A percentile compares a stretch with the other conserved stretches of the same genome.
Evolutionary conservation across 306 rosid genomes (phyloP).

Genomic region (Ochetophila trinervis): DNA sequence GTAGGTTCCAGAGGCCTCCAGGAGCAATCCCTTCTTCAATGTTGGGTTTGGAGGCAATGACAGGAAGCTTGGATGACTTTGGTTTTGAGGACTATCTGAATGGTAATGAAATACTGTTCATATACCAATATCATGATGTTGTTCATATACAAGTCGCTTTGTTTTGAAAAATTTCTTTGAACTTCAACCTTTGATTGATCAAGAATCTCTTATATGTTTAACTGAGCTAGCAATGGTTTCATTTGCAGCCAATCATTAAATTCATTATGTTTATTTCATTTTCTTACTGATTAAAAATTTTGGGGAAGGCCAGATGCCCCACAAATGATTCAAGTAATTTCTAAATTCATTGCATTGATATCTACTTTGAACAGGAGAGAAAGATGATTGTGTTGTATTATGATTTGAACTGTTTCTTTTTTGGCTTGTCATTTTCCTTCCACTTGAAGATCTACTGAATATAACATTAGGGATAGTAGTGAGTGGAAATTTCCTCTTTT

Average conservation of each 20-base stretch:
- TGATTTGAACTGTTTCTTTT: not conserved
- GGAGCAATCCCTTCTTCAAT: constrained; percentile 64
- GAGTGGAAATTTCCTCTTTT: not conserved
- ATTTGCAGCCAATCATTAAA: not conserved
- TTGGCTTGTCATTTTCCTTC: not conserved
- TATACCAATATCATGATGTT: not conserved
- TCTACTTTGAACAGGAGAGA: not conserved
- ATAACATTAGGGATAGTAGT: constrained; percentile 7
- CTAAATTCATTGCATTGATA: not conserved
- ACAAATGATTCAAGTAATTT: not conserved
- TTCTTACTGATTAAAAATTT: not conserved
- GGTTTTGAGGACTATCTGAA: constrained; percentile 78
- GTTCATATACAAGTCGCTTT: not conserved
- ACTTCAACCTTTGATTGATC: not conserved
- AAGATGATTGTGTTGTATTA: not conserved
- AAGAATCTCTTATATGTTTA: not conserved
- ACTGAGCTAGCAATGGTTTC: not conserved
- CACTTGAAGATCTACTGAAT: not conserved
- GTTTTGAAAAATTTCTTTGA: not conserved
- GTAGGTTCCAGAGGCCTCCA: constrained; percentile 80
- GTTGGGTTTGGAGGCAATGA: constrained; percentile 72
- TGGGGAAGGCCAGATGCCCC: not conserved
- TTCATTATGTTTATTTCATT: no score
- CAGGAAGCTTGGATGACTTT: constrained; percentile 65
- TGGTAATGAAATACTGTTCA: constrained; percentile 42